Percentiles rank a stretch among this genome's conserved stretches.
Conservation (phyloP, 768 basidiomycete genomes). For the Trametes cinnabarina region DNA sequence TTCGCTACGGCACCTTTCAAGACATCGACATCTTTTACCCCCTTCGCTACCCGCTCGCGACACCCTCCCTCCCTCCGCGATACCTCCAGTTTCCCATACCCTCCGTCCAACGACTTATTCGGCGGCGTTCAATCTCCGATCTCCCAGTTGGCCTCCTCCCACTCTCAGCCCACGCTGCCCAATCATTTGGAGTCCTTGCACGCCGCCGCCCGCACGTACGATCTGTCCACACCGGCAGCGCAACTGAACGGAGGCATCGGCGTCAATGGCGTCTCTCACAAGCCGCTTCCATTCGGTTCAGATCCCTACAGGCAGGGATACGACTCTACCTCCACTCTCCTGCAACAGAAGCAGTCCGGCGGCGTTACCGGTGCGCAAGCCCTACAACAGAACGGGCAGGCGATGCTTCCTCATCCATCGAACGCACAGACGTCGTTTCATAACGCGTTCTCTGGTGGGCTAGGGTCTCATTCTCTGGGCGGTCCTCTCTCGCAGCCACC, state of each 20-base stretch:
- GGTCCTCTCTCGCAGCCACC: slow-evolving; percentile 59
- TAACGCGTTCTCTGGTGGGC: slow-evolving; percentile 36
- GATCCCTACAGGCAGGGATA: slow-evolving; percentile 25
- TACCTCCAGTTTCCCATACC: slow-evolving; percentile 29
- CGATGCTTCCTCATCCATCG: slow-evolving; percentile 32
- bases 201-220: slow-evolving; percentile 31
- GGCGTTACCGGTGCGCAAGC: slow-evolving; percentile 7
- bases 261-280: slow-evolving; percentile 13
- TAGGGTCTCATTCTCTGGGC: slow-evolving; percentile 34
- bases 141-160: slow-evolving; percentile 36
- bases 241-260: slow-evolving; percentile 16
- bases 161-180: slow-evolving; percentile 30
- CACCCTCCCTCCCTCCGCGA: slow-evolving; percentile 31
- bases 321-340: slow-evolving; percentile 19
- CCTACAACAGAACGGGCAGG: slow-evolving; percentile 29
- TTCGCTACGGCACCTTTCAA: slow-evolving; percentile 36
- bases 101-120: slow-evolving; percentile 26
- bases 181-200: slow-evolving; percentile 17
- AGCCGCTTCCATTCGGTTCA: slow-evolving; percentile 20
- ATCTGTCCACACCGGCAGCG: slow-evolving; percentile 31
- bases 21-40: slow-evolving; percentile 32
- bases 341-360: slow-evolving; percentile 19
- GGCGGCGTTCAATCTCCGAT: slow-evolving; percentile 26
- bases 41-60: slow-evolving; percentile 37
- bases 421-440: slow-evolving; percentile 32